These are phyloP conservation scores for Ophiostoma australiae DNA, from an alignment of 2,329 filamentous ascomycete genomes.

Conservation along the genomic window DNA sequence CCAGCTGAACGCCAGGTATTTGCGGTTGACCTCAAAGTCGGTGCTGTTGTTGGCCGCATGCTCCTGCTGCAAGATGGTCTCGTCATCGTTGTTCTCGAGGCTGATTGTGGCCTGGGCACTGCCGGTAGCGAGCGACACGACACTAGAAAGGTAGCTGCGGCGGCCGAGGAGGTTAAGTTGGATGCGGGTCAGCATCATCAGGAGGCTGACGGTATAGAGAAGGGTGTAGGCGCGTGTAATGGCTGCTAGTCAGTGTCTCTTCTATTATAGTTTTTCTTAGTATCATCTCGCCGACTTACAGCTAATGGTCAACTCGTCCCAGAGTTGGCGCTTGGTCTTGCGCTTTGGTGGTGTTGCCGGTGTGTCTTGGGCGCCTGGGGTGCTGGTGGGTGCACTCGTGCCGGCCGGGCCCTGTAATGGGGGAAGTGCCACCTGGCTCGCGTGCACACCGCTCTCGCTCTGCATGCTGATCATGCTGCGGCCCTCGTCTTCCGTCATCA, in stretches of 20 bases:
- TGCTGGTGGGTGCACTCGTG: conserved; percentile 6
- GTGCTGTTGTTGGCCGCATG: conserved; percentile 68
- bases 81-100: conserved; percentile 89
- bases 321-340: conserved; percentile 87
- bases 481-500: conserved; percentile 75
- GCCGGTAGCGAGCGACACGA: conserved; percentile 82
- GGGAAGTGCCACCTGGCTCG: conserved; percentile 66
- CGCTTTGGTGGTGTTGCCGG: conserved; percentile 33
- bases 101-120: conserved; percentile 71
- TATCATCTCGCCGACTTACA: conserved; percentile 51
- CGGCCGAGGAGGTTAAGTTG: conserved; percentile 96
- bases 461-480: conserved; percentile 68
- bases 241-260: conserved; percentile 47
- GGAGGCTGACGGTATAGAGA: conserved; percentile 81
- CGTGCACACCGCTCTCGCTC: conserved; percentile 77
- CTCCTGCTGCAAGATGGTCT: conserved; percentile 40
- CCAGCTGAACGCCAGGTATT: conserved; percentile 96
- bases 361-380: conserved; percentile 21
- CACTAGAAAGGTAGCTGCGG: conserved; percentile 90
- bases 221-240: conserved; percentile 88
- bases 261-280: background rate
- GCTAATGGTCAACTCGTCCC: conserved; percentile 95
- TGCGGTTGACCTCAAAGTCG: conserved; percentile 92
- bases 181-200: conserved; percentile 87
- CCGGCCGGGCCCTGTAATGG: conserved; percentile 30